Evolutionary conservation across 2,329 filamentous ascomycete species (phyloP), one percentile per base, ranked within the genome.

Genomic region (Fusarium nematophilum): DNA sequence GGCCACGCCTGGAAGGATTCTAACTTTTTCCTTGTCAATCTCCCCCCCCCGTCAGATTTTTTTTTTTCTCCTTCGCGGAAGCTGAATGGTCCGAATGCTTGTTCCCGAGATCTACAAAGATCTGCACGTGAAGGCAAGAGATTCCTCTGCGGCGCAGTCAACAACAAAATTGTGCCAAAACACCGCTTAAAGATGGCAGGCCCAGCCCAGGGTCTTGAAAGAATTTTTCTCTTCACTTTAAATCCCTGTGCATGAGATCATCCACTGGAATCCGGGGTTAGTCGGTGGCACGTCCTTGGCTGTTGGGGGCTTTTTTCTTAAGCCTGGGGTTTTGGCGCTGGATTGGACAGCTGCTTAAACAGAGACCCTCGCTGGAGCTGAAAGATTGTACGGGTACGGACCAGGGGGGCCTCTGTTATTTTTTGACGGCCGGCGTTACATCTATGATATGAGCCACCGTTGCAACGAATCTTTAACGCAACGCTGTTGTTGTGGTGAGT

Each of bases 231-330:
- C n/a, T n/a, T n/a, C n/a, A n/a, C n/a, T n/a, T n/a, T n/a, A n/a
- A 17, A 55, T 33, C 56, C 56, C 53, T 59, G 56, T 18, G 39
- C 44, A 54, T 58, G 47, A 48, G 55, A 57, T 61, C 50, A 49
- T 39, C 6, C 15, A 46, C 13, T 38, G 3, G 31, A 64, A 64
- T 64, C 60, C 27, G 60, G 60, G 60, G 60, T 53, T 39, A 9
- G 25, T 38, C 27, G 23, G 42, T 53, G 21, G 46, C 46, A 27
- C 27, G 25, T 31, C 11, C 27, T 57, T 37, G 15, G 9, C 18
- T 37, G 34, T 37, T 54, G 59, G 48, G 48, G 59, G 49, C 15
- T n/a, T n/a, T n/a, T n/a, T 27, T 36, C 18, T 36, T 23, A 14
- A 45, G 25, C 11, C 48, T n/a, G 31, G 39, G 39, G 39, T 44